Base-by-base conservation (phyloP, 2,329 filamentous ascomycete genomes). In the Diaporthe ampelina region DNA sequence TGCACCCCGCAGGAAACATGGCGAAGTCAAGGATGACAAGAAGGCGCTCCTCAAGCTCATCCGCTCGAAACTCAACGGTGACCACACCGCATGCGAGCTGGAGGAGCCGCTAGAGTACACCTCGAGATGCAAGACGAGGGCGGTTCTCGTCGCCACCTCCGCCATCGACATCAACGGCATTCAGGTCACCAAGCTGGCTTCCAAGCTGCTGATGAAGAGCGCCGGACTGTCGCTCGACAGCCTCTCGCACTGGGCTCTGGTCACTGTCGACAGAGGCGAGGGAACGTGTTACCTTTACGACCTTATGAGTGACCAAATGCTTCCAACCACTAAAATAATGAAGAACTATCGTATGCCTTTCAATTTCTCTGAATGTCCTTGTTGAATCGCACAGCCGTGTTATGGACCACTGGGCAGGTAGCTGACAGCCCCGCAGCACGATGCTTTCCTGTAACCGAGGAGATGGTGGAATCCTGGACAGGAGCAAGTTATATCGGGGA, bases 401-500 rank as follows among this genome's bases (percentile, higher is more conserved):
- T 17, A 24, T 11, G 7, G 32, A 17, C n/a, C 21, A 35, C 32
- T 32, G 32, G 8, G 21, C 21, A 68, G 32, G n/a, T 50, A 54
- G 9, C 63, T 68, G 48, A 68, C 63, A 40, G 15, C 32, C 9
- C 26, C n/a, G n/a, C 63, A 68, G 63, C 63, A 32, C 79, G 80
- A 45, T 77, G 79, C n/a, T 76, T 79, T n/a, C 78, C 81, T 54
- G 75, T 81, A 13, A 81, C 78, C 26, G 74, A 79, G 8, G 78
- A 79, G 45, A 79, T 78, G 58, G 77, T 81, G 32, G 74, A 76
- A 19, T 78, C 77, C 2, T 82, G 80, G 81, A 81, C 74, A 11
- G 78, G 77, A 29, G 81, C 78, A 45, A 80, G 79, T 57, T 82
- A 82, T 35, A 78, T 82, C 21, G 81, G 81, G 15, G 81, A 82